A percentile compares a stretch with the other conserved stretches of the same genome.
Conservation (phyloP, 225 moss, liverwort and hornwort genomes). For the Sphagnum contortum region DNA sequence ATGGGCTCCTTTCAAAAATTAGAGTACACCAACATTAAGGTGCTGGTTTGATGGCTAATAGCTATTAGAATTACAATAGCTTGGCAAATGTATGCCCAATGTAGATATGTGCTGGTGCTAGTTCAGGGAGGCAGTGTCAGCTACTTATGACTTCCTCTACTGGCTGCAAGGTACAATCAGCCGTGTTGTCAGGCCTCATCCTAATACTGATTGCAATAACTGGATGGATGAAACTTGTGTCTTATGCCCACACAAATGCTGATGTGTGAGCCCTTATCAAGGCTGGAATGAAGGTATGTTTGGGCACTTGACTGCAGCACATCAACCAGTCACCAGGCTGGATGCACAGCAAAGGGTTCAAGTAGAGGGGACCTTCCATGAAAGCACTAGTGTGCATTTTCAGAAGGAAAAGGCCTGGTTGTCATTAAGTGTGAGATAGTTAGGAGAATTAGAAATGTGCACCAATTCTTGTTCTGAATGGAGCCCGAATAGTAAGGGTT, state of each 20-base stretch:
- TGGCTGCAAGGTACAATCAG: slow-evolving; percentile 62
- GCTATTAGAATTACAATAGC: background rate
- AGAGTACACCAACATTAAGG: background rate
- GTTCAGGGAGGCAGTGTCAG: too few species aligned
- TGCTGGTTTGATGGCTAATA: background rate
- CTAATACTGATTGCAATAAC: slow-evolving; percentile 55
- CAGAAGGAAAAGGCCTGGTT: background rate
- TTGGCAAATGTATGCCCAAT: background rate
- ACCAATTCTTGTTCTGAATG: background rate
- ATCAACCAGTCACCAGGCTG: background rate
- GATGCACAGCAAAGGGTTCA: too few species aligned
- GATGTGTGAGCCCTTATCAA: slow-evolving; percentile 46
- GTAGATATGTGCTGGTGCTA: too few species aligned
- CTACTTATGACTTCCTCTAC: background rate
- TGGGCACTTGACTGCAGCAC: background rate
- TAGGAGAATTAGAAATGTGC: background rate
- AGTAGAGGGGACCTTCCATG: too few species aligned
- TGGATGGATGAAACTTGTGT: slow-evolving; percentile 76
- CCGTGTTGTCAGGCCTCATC: slow-evolving; percentile 47
- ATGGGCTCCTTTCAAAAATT: too few species aligned
- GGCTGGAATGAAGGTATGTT: slow-evolving; percentile 41
- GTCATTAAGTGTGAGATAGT: background rate
- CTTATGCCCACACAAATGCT: slow-evolving; percentile 65
- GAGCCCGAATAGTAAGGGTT: too few species aligned
- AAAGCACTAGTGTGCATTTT: too few species aligned